Evolutionary conservation across 306 rosid species (phyloP).

Genomic region (Quercus dentata): DNA sequence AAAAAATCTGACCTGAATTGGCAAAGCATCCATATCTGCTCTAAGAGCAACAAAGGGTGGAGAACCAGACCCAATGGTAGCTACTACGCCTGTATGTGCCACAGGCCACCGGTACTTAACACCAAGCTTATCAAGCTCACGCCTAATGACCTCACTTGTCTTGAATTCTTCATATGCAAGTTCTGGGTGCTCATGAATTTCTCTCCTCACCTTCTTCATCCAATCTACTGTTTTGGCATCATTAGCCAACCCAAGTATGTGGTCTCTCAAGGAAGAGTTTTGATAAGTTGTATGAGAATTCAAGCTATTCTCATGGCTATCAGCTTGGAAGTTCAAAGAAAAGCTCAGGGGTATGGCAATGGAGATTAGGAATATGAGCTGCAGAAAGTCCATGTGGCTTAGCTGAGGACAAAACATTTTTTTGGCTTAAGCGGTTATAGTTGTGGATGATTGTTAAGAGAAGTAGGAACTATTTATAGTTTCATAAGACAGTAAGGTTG

Average conservation of each 20-base stretch:
- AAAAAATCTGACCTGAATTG: conserved; percentile 57
- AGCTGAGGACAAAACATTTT: background rate
- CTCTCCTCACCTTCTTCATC: conserved; percentile 69
- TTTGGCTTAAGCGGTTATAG: background rate
- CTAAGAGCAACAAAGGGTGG: conserved; percentile 85
- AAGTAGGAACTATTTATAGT: background rate
- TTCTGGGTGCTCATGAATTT: conserved; percentile 82
- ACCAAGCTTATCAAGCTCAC: conserved; percentile 62
- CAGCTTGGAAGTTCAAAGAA: conserved; percentile 26
- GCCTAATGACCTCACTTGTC: conserved; percentile 63
- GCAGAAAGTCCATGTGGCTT: conserved; percentile 22
- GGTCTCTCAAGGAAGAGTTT: conserved; percentile 24
- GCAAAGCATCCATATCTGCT: conserved; percentile 97
- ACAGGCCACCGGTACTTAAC: conserved; percentile 77
- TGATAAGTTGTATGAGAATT: background rate
- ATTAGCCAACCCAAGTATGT: conserved; percentile 53
- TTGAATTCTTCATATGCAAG: conserved; percentile 72
- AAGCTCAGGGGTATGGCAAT: conserved; percentile 26
- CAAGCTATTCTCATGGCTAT: background rate
- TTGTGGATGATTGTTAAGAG: background rate
- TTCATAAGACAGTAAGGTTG: too few species aligned
- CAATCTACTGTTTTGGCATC: conserved; percentile 43
- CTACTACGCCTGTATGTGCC: conserved; percentile 75
- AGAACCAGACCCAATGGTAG: conserved; percentile 70
- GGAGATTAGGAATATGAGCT: conserved; percentile 24